Conservation (phyloP, 331 rosid genomes). For the Spiraea crenata region DNA sequence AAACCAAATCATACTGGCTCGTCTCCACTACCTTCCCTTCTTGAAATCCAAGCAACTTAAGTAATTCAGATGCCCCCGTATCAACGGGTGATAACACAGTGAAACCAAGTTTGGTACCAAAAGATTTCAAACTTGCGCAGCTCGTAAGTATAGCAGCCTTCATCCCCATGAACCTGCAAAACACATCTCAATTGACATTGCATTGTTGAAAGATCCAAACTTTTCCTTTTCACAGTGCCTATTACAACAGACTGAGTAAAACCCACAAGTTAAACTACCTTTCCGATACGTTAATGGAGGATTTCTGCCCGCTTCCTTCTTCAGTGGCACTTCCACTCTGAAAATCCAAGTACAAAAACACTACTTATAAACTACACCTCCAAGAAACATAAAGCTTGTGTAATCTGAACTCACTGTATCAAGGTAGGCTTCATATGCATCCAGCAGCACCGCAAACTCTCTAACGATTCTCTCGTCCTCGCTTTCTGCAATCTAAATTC, state of each 20-base stretch:
- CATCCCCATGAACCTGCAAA: constrained; percentile 91
- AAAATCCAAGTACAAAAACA: constrained; percentile 23
- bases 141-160: constrained; percentile 70
- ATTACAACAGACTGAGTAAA: background rate
- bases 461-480: constrained; percentile 73
- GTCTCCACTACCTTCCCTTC: constrained; percentile 53
- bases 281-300: constrained; percentile 43
- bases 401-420: constrained; percentile 35
- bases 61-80: constrained; percentile 46
- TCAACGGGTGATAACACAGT: constrained; percentile 33
- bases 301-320: constrained; percentile 32
- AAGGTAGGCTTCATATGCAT: constrained; percentile 45
- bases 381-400: background rate
- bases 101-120: constrained; percentile 64
- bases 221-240: background rate
- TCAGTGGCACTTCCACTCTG: constrained; percentile 41
- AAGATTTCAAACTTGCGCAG: constrained; percentile 57
- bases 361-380: background rate
- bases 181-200: constrained; percentile 22
- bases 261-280: constrained; percentile 43
- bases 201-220: background rate
- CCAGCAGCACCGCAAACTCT: constrained; percentile 74
- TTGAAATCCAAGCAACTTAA: constrained; percentile 76
- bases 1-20: constrained; percentile 67
- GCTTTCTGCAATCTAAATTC: constrained; percentile 70